phyloP scores from a whole-genome alignment of 1,284 basidiomycete species.

The Fomitopsis schrenkii region DNA sequence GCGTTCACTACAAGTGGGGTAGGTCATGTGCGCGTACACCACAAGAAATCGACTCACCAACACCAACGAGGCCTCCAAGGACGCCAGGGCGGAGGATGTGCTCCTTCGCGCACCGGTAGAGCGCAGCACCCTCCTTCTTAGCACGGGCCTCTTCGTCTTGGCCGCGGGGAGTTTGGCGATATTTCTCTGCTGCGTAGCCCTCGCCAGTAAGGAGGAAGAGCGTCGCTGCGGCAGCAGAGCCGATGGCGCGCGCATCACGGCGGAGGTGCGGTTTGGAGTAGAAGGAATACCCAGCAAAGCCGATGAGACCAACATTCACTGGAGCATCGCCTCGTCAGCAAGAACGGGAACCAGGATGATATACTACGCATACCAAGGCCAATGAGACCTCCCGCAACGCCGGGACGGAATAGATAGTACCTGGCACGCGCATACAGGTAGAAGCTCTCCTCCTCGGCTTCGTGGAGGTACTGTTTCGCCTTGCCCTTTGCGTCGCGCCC shows the following conservation, averaged over 20 bases:
- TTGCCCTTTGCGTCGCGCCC: constrained; percentile 15
- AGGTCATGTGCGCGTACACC: neutral
- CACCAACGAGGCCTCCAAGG: constrained; percentile 61
- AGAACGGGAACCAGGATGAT: neutral
- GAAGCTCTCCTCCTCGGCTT: constrained; percentile 50
- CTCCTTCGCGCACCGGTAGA: constrained; percentile 59
- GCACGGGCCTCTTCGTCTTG: constrained; percentile 54
- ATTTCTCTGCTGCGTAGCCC: constrained; percentile 61
- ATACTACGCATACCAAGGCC: constrained; percentile 49
- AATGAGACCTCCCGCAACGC: constrained; percentile 69
- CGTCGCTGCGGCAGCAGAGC: constrained; percentile 48
- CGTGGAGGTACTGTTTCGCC: constrained; percentile 33
- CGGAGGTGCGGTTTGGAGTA: constrained; percentile 65
- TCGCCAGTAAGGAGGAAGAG: constrained; percentile 58
- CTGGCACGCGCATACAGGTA: constrained; percentile 57
- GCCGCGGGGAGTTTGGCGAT: constrained; percentile 56
- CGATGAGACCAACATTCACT: constrained; percentile 75
- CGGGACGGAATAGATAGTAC: constrained; percentile 60
- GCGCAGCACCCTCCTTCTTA: constrained; percentile 55
- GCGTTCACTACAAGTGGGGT: constrained; percentile 51
- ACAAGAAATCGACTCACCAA: constrained; percentile 40
- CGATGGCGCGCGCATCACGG: constrained; percentile 53
- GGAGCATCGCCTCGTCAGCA: neutral
- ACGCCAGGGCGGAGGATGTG: constrained; percentile 66
- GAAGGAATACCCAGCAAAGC: constrained; percentile 58